These are phyloP conservation scores for Barnettozyma wickerhamii DNA, from an alignment of 805 yeast species.

Conservation along the genomic window DNA sequence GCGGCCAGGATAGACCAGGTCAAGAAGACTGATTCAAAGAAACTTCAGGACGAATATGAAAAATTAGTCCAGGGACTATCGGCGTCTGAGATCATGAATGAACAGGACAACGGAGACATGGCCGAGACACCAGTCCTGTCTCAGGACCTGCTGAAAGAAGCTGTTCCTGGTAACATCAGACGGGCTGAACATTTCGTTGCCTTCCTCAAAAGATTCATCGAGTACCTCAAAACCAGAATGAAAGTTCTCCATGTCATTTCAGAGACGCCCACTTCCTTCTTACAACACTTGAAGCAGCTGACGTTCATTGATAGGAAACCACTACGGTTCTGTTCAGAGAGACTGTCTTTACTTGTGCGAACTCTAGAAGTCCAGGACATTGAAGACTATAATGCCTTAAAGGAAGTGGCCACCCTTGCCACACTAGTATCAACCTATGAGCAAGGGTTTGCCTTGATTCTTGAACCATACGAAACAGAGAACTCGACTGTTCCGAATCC, in stretches of 20 bases:
- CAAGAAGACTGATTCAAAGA: conserved; percentile 75
- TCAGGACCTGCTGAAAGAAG: conserved; percentile 80
- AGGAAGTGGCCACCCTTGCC: conserved; percentile 96
- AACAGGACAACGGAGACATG: conserved; percentile 62
- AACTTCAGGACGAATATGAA: conserved; percentile 86
- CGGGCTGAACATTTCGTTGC: conserved; percentile 97
- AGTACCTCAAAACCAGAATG: conserved; percentile 94
- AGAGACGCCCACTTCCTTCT: conserved; percentile 92
- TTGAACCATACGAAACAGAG: conserved; percentile 94
- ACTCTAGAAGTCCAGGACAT: conserved; percentile 84
- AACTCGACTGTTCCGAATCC: conserved; percentile 97
- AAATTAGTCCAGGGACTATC: conserved; percentile 85
- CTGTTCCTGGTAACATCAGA: conserved; percentile 95
- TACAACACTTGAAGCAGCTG: conserved; percentile 88
- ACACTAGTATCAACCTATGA: conserved; percentile 95
- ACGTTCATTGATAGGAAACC: conserved; percentile 94
- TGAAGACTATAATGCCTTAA: conserved; percentile 88
- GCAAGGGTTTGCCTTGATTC: conserved; percentile 81
- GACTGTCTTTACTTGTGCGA: conserved; percentile 81
- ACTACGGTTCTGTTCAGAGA: conserved; percentile 83
- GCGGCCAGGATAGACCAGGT: conserved; percentile 82
- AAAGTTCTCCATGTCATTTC: conserved; percentile 95
- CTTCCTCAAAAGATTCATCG: conserved; percentile 87
- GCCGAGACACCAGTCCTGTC: conserved; percentile 88
- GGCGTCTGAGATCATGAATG: conserved; percentile 68